A percentile compares a stretch with the other conserved stretches of the same genome.
These are phyloP conservation scores for Rhizophagus sp. DNA, from an alignment of 192 early-diverging fungal genomes.

Conservation along the genomic window DNA sequence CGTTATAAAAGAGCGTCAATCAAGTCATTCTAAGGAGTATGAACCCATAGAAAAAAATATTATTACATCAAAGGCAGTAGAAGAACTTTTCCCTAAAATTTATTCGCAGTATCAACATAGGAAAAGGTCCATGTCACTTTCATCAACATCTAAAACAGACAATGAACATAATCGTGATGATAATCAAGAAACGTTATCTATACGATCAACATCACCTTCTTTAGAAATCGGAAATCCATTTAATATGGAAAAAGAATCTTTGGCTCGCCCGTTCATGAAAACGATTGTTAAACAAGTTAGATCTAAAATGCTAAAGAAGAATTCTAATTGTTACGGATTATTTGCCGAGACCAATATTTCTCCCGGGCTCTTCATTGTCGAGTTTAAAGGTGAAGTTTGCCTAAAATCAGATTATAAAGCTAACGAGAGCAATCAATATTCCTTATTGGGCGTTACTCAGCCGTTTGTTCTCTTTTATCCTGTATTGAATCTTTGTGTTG, in stretches of 20 bases:
- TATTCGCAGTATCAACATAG: slow-evolving; percentile 41
- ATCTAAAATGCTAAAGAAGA: slow-evolving; percentile 31
- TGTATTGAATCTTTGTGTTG: slow-evolving; percentile 65
- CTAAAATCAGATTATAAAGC: slow-evolving; percentile 67
- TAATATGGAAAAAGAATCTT: slow-evolving; percentile 44
- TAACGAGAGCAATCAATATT: slow-evolving; percentile 67
- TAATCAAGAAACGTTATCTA: slow-evolving; percentile 29
- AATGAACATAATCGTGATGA: slow-evolving; percentile 29
- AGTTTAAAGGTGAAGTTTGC: slow-evolving; percentile 75
- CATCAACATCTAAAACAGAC: slow-evolving; percentile 36
- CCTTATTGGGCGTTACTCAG: slow-evolving; percentile 60
- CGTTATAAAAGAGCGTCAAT: background rate
- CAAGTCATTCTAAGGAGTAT: slow-evolving; percentile 22
- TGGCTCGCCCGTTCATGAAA: slow-evolving; percentile 44
- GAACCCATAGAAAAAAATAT: slow-evolving; percentile 42
- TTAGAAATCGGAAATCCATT: slow-evolving; percentile 33
- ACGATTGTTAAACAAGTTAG: slow-evolving; percentile 43
- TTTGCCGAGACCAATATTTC: slow-evolving; percentile 62
- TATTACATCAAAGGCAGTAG: slow-evolving; percentile 42
- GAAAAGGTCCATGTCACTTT: slow-evolving; percentile 44
- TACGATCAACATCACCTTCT: slow-evolving; percentile 30
- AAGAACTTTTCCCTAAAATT: slow-evolving; percentile 41
- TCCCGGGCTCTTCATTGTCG: slow-evolving; percentile 62
- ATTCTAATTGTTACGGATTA: slow-evolving; percentile 52
- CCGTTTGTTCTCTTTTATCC: slow-evolving; percentile 69